Conservation (phyloP, 306 rosid genomes). For the Vachellia collinsii region DNA sequence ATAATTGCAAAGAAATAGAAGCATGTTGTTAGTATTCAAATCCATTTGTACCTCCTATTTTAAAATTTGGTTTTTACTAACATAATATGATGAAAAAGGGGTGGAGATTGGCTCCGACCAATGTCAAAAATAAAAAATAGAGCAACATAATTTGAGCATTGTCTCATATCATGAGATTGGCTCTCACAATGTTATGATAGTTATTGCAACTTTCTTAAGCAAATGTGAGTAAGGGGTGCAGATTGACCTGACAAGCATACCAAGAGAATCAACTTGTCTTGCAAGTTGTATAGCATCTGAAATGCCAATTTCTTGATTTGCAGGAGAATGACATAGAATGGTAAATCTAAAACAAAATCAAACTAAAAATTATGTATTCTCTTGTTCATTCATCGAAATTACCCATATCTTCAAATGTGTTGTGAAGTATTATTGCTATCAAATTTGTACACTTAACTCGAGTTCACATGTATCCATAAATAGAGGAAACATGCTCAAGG, state of each 20-base stretch:
- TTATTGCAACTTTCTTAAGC: too few species aligned
- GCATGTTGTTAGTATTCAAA: too few species aligned
- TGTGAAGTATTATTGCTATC: neutral
- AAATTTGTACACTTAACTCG: neutral
- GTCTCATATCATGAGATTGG: too few species aligned
- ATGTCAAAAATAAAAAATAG: too few species aligned
- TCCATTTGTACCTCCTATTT: too few species aligned
- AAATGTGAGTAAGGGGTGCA: too few species aligned
- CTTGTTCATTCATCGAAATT: neutral
- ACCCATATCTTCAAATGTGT: neutral
- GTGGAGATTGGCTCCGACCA: too few species aligned
- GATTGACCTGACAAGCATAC: constrained; percentile 42
- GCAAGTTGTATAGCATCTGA: constrained; percentile 94
- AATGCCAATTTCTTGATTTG: constrained; percentile 97
- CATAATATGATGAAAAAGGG: too few species aligned
- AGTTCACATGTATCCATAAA: neutral
- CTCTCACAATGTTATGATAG: too few species aligned
- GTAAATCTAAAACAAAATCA: neutral
- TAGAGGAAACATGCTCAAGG: neutral
- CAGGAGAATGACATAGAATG: constrained; percentile 48
- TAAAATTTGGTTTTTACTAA: too few species aligned
- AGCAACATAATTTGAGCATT: too few species aligned
- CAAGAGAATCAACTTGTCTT: constrained; percentile 89
- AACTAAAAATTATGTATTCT: neutral
- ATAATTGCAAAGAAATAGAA: too few species aligned